Percentiles rank a stretch among this genome's conserved stretches.
These are phyloP conservation scores for apple (Malus domestica) DNA, from an alignment of 306 rosid species.

Conservation along the genomic window DNA sequence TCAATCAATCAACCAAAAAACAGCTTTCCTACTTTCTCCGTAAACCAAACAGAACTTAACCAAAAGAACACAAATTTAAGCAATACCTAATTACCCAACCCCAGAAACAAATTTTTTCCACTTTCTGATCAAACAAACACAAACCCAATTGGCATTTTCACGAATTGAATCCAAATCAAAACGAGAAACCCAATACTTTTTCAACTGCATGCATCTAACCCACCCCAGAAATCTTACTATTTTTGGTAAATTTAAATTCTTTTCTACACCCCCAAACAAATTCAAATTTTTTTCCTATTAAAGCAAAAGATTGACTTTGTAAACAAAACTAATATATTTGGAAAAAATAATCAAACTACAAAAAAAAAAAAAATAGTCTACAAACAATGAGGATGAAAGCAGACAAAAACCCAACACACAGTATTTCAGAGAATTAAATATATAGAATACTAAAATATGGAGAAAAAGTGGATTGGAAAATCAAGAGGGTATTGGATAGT, in stretches of 20 bases:
- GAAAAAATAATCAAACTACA: constrained; percentile 10
- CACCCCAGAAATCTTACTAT: constrained; percentile 15
- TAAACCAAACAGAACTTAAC: constrained; percentile 15
- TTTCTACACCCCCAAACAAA: constrained; percentile 25
- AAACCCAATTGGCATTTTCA: constrained; percentile 3
- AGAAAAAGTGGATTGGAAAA: neutral
- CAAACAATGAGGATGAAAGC: constrained; percentile 20
- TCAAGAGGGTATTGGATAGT: constrained; percentile 5
- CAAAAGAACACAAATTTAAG: constrained; percentile 20
- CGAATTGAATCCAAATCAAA: constrained; percentile 14
- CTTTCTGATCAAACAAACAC: constrained; percentile 23
- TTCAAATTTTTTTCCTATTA: neutral
- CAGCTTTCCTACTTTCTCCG: constrained; percentile 11
- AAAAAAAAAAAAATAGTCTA: constrained; percentile 12
- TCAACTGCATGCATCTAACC: constrained; percentile 18
- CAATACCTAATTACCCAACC: constrained; percentile 31
- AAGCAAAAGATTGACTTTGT: neutral
- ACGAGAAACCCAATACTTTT: constrained; percentile 22
- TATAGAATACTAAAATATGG: neutral
- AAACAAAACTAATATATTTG: constrained; percentile 2
- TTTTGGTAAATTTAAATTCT: constrained; percentile 17
- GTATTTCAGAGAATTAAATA: neutral
- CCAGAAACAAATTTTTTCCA: constrained; percentile 20
- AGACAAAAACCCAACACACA: neutral
- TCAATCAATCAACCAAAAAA: constrained; percentile 12